Evolutionary conservation across 768 basidiomycete genomes (phyloP).

Genomic region (Calocybe cyanea): DNA sequence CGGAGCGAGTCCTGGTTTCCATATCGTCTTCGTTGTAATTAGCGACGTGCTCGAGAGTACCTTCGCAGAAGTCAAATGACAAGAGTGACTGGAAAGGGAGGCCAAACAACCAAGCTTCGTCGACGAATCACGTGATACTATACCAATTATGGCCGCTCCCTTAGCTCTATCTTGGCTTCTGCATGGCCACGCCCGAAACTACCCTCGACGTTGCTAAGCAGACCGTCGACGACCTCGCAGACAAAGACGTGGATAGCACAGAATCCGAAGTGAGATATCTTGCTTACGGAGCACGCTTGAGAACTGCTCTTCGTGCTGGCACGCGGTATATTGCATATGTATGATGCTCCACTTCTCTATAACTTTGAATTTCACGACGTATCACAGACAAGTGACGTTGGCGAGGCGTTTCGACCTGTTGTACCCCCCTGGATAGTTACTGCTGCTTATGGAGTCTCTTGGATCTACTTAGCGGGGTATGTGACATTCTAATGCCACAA

Average conservation of each 20-base stretch:
- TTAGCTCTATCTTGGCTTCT: neutral
- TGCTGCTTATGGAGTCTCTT: slow-evolving; percentile 78
- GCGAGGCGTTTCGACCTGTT: slow-evolving; percentile 80
- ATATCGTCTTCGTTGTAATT: slow-evolving; percentile 22
- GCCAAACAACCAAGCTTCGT: too few relatives aligned
- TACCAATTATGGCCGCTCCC: neutral
- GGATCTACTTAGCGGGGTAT: slow-evolving; percentile 69
- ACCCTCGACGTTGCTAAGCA: slow-evolving; percentile 39
- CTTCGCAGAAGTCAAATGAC: slow-evolving; percentile 14
- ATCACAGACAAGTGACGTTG: slow-evolving; percentile 71
- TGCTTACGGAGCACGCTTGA: slow-evolving; percentile 74
- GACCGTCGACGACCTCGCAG: slow-evolving; percentile 55
- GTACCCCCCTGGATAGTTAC: slow-evolving; percentile 69
- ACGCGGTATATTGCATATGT: slow-evolving; percentile 75
- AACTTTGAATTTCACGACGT: slow-evolving; percentile 11
- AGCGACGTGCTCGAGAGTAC: slow-evolving; percentile 17
- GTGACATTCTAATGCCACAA: slow-evolving; percentile 10
- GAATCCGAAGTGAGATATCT: slow-evolving; percentile 69
- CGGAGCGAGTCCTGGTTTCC: slow-evolving; percentile 42
- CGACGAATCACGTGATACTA: slow-evolving; percentile 11
- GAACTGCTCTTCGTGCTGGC: slow-evolving; percentile 69
- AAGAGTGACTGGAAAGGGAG: too few relatives aligned
- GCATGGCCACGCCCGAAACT: slow-evolving; percentile 31
- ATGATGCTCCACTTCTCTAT: slow-evolving; percentile 1
- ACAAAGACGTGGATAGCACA: slow-evolving; percentile 58